phyloP scores from a whole-genome alignment of 139 green algal species.

The Chlorella sp. region DNA sequence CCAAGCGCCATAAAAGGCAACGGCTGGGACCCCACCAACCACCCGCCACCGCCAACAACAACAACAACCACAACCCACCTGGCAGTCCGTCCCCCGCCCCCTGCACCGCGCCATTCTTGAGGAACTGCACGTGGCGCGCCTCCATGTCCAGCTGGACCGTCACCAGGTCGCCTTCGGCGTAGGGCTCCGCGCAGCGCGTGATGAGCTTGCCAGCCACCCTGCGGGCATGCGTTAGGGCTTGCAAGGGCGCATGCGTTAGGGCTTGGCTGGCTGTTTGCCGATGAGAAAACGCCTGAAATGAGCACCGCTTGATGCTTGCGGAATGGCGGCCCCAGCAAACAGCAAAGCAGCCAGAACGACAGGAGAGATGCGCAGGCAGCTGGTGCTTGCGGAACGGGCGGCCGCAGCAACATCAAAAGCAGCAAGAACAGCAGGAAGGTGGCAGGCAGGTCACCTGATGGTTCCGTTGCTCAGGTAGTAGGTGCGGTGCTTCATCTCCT shows the following conservation, averaged over 20 bases:
- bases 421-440: too few species aligned
- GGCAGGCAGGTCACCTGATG: too few species aligned
- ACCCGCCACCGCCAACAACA: too few species aligned
- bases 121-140: slow-evolving; percentile 40
- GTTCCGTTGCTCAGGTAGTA: slow-evolving; percentile 57
- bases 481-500: slow-evolving; percentile 63
- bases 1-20: background rate
- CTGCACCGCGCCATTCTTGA: slow-evolving; percentile 55
- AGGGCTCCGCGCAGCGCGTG: slow-evolving; percentile 56
- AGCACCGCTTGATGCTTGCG: too few species aligned
- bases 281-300: too few species aligned
- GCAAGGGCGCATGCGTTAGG: too few species aligned
- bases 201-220: slow-evolving; percentile 57
- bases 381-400: background rate
- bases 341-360: background rate
- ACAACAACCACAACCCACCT: too few species aligned
- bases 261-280: too few species aligned
- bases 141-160: slow-evolving; percentile 61
- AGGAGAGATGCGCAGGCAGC: background rate
- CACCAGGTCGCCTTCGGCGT: slow-evolving; percentile 55
- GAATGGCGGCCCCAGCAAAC: background rate
- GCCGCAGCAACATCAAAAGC: background rate
- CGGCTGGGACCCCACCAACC: background rate
- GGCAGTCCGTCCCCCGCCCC: slow-evolving; percentile 46
- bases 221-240: too few species aligned